Evolutionary conservation across 345 rosid species (phyloP).

Genomic region (Lepidium sativum): DNA sequence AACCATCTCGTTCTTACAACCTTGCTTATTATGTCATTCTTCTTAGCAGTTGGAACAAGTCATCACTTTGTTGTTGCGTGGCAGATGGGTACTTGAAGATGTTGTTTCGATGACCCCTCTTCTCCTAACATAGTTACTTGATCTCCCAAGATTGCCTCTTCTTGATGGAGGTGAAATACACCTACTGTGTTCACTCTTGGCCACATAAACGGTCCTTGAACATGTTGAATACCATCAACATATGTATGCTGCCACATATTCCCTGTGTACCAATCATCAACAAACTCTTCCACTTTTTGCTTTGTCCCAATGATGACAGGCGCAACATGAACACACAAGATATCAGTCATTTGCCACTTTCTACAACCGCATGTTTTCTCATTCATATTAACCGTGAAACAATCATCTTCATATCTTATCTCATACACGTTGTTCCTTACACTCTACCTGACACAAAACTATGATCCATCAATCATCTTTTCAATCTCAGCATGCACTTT

Average conservation of each 20-base stretch:
- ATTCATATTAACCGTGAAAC: neutral
- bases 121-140: neutral
- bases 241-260: neutral
- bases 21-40: neutral
- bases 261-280: neutral
- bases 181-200: neutral
- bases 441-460: neutral
- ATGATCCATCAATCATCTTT: neutral
- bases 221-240: neutral
- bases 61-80: neutral
- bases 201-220: neutral
- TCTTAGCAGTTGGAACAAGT: neutral
- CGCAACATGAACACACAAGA: neutral
- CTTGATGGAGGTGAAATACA: neutral
- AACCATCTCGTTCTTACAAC: neutral
- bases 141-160: neutral
- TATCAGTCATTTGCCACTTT: neutral
- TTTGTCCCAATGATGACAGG: neutral
- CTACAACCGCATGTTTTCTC: neutral
- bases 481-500: neutral
- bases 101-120: neutral
- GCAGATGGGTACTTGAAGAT: neutral
- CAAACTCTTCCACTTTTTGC: neutral
- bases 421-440: neutral
- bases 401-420: neutral